A percentile compares a stretch with the other conserved stretches of the same genome.
phyloP scores from a whole-genome alignment of 352 stramenopile species.

The Pythium dissotocum region DNA sequence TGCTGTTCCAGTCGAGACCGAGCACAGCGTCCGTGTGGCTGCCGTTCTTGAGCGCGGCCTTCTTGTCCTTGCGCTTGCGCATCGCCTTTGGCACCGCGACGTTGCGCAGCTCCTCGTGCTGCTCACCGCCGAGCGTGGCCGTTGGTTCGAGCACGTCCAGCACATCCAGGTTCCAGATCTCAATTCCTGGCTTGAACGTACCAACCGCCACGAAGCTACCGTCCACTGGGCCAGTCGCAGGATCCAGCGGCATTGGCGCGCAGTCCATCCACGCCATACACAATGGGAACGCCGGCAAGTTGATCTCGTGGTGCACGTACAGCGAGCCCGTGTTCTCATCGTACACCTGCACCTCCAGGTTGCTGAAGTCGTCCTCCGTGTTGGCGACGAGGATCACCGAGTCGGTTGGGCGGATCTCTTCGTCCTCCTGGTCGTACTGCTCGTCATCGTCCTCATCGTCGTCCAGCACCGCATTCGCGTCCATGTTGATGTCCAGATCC shows the following conservation, averaged over 20 bases:
- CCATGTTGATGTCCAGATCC: slow-evolving; percentile 43
- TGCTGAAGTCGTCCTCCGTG: slow-evolving; percentile 98
- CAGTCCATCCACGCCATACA: slow-evolving; percentile 96
- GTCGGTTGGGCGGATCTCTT: slow-evolving; percentile 94
- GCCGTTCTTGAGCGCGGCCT: slow-evolving; percentile 82
- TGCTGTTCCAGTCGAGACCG: slow-evolving; percentile 97
- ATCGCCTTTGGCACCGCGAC: slow-evolving; percentile 77
- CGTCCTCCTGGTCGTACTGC: slow-evolving; percentile 89
- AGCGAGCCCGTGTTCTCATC: slow-evolving; percentile 96
- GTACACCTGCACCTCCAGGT: slow-evolving; percentile 99
- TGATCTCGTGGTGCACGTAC: slow-evolving; percentile 99
- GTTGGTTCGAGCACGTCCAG: slow-evolving; percentile 97
- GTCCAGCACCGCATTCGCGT: slow-evolving; percentile 56
- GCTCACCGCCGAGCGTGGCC: slow-evolving; percentile 93
- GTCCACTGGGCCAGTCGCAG: slow-evolving; percentile 63
- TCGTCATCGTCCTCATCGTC: slow-evolving; percentile 70
- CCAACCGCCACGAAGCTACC: slow-evolving; percentile 99
- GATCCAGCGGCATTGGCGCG: slow-evolving; percentile 59
- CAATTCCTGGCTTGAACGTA: slow-evolving; percentile 99
- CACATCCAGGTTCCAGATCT: slow-evolving; percentile 99
- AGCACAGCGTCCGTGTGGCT: slow-evolving; percentile 99
- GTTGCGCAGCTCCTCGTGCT: slow-evolving; percentile 74
- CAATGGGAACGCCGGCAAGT: slow-evolving; percentile 98
- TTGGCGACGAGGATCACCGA: slow-evolving; percentile 95
- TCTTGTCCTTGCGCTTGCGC: slow-evolving; percentile 71